Conservation (phyloP, 129 eudicot genomes). For the Centrapalus pauciflorus region DNA sequence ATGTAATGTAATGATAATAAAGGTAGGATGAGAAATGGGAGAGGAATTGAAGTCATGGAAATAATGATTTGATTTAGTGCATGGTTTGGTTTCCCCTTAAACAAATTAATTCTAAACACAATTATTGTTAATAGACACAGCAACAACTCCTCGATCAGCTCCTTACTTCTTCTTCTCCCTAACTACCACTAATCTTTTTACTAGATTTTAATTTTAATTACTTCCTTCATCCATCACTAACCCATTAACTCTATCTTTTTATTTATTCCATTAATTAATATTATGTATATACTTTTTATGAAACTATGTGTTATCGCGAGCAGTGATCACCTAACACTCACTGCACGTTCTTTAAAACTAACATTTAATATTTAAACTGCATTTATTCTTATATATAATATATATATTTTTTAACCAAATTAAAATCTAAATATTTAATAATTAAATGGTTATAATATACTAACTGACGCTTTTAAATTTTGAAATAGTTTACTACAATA, state of each 20-base stretch:
- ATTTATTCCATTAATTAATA: neutral
- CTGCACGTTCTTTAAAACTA: too few species aligned
- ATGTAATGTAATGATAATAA: neutral
- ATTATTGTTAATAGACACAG: slow-evolving; percentile 14
- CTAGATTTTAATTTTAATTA: neutral
- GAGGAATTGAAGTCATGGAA: neutral
- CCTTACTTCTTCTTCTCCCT: neutral
- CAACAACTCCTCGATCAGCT: slow-evolving; percentile 13
- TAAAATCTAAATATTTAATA: too few species aligned
- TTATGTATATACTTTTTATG: too few species aligned
- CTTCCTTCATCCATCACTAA: neutral
- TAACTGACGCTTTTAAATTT: too few species aligned
- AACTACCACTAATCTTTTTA: neutral
- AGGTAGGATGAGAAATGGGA: neutral
- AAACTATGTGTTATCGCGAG: too few species aligned
- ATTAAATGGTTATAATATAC: too few species aligned
- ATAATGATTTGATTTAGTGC: slow-evolving; percentile 16
- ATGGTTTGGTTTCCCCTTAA: slow-evolving; percentile 14
- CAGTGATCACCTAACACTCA: too few species aligned
- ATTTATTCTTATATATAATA: too few species aligned
- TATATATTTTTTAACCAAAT: too few species aligned
- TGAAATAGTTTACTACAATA: too few species aligned
- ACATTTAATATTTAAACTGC: too few species aligned
- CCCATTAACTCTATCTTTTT: neutral
- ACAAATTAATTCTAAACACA: slow-evolving; percentile 14